phyloP scores from a whole-genome alignment of 495 filamentous ascomycete genomes.

The Hyaloscypha bicolor region DNA sequence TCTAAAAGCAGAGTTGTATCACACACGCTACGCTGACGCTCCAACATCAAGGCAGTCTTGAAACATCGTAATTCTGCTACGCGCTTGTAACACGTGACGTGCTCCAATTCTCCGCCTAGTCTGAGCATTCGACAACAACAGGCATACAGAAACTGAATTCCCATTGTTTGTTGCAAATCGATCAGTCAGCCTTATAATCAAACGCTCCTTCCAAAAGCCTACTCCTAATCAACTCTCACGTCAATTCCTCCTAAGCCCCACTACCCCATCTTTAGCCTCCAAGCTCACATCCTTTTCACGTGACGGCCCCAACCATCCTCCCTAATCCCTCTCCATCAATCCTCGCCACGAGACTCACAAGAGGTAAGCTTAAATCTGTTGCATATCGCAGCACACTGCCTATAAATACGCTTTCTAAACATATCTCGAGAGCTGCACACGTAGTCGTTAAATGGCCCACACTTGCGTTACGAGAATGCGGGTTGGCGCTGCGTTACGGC shows the following conservation, averaged over 20 bases:
- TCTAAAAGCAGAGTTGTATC: neutral
- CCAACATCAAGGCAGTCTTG: neutral
- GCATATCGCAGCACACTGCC: neutral
- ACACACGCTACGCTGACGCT: neutral
- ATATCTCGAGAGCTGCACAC: neutral
- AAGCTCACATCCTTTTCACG: neutral
- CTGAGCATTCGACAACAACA: neutral
- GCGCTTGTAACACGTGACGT: neutral
- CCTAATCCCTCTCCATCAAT: neutral
- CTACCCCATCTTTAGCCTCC: neutral
- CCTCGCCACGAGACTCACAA: neutral
- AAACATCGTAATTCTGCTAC: neutral
- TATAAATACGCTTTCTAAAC: slow-evolving; percentile 7
- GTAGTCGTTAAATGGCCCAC: neutral
- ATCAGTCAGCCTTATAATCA: neutral
- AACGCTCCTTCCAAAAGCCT: neutral
- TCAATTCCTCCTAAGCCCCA: neutral
- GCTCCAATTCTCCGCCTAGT: neutral
- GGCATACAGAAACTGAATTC: neutral
- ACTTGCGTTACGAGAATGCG: neutral
- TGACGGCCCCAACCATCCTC: neutral
- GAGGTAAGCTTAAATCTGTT: neutral
- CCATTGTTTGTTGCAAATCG: neutral
- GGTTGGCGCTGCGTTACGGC: slow-evolving; percentile 1
- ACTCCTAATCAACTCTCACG: neutral